Evolutionary conservation across 352 stramenopile genomes (phyloP).

Genomic region (Blastocystis sp.): DNA sequence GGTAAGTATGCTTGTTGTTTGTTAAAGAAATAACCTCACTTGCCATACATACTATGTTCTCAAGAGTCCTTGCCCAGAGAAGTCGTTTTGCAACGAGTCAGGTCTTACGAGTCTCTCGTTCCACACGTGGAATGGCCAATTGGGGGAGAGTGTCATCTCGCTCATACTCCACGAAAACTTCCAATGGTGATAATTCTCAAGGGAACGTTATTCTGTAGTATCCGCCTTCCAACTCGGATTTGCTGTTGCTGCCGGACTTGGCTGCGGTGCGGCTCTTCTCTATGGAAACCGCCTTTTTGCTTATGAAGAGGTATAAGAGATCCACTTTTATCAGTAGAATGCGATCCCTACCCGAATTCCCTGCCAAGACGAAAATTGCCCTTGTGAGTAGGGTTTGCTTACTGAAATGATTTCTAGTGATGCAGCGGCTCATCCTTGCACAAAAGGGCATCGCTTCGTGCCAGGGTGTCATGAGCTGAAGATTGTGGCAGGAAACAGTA

Average conservation of each 20-base stretch:
- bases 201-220: background rate
- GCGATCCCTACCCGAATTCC: background rate
- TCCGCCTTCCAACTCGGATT: slow-evolving; percentile 30
- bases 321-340: background rate
- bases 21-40: background rate
- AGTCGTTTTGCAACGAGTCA: background rate
- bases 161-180: background rate
- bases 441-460: slow-evolving; percentile 82
- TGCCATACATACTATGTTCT: slow-evolving; percentile 2
- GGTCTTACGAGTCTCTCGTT: background rate
- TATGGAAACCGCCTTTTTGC: slow-evolving; percentile 48
- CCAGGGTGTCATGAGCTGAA: slow-evolving; percentile 83
- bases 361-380: background rate
- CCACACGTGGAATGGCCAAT: background rate
- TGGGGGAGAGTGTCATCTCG: background rate
- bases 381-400: background rate
- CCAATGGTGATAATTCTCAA: background rate
- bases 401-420: background rate
- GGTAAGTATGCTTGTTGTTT: too few relatives aligned
- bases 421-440: slow-evolving; percentile 72
- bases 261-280: slow-evolving; percentile 25
- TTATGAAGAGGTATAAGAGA: background rate
- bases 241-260: slow-evolving; percentile 32
- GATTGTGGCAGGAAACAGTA: slow-evolving; percentile 83
- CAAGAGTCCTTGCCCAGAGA: background rate